Evolutionary conservation across 1,284 basidiomycete species (phyloP).

Genomic region (Cryptococcus depauperatus): DNA sequence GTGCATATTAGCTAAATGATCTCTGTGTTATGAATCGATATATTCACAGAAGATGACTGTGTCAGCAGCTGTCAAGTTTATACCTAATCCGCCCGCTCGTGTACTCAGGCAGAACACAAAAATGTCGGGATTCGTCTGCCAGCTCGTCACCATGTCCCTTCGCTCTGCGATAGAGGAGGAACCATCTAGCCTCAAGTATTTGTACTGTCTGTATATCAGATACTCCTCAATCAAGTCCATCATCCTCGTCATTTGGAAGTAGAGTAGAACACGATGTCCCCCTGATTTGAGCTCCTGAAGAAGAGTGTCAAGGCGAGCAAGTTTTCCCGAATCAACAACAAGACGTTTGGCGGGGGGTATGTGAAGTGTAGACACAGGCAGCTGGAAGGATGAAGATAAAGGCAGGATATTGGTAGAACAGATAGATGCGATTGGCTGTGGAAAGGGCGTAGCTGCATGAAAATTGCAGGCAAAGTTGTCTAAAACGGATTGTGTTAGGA

Average conservation of each 20-base stretch:
- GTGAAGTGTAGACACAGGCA: slow-evolving; percentile 78
- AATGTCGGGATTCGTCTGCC: slow-evolving; percentile 94
- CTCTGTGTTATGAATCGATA: not conserved
- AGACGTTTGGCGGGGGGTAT: slow-evolving; percentile 93
- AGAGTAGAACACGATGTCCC: slow-evolving; percentile 90
- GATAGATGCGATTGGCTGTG: slow-evolving; percentile 42
- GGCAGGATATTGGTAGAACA: not conserved
- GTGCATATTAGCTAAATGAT: slow-evolving; percentile 5
- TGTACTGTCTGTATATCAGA: slow-evolving; percentile 94
- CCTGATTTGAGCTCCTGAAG: slow-evolving; percentile 87
- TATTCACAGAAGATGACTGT: slow-evolving; percentile 74
- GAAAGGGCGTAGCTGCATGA: slow-evolving; percentile 49
- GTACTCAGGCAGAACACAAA: slow-evolving; percentile 96
- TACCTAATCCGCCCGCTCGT: slow-evolving; percentile 92
- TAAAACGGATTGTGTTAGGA: slow-evolving; percentile 64
- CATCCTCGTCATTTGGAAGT: slow-evolving; percentile 99
- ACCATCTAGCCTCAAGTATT: slow-evolving; percentile 92
- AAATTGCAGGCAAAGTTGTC: slow-evolving; percentile 81
- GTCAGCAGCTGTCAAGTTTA: slow-evolving; percentile 96
- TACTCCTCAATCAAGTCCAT: slow-evolving; percentile 99
- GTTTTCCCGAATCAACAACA: slow-evolving; percentile 94
- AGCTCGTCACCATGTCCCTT: slow-evolving; percentile 98
- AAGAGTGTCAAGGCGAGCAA: slow-evolving; percentile 79
- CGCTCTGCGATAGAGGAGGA: slow-evolving; percentile 92
- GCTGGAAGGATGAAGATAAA: slow-evolving; percentile 48